Conservation (phyloP, 176 grass and related monocot genomes). For the Oryza meyeriana region DNA sequence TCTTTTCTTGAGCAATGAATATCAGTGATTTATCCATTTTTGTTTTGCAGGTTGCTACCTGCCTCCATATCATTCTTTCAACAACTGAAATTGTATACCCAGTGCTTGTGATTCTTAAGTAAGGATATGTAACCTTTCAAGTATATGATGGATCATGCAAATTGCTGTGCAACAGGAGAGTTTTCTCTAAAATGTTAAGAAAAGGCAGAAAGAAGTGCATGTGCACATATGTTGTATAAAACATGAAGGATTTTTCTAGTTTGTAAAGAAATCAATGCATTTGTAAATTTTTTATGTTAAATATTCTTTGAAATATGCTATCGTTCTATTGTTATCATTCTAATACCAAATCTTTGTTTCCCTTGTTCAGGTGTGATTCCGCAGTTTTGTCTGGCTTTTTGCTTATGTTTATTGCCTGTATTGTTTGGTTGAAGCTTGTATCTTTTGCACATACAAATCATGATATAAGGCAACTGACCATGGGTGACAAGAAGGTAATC, state of each 20-base stretch:
- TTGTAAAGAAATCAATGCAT: conserved; percentile 1
- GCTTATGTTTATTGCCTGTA: conserved; percentile 86
- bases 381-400: conserved; percentile 89
- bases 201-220: conserved; percentile 12
- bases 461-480: conserved; percentile 77
- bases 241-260: background rate
- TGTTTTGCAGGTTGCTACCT: conserved; percentile 55
- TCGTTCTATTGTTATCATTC: background rate
- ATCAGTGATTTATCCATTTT: background rate
- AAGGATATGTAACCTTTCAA: conserved; percentile 35
- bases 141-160: conserved; percentile 5
- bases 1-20: background rate
- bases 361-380: conserved; percentile 78
- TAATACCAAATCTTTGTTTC: conserved; percentile 24
- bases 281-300: background rate
- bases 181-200: background rate
- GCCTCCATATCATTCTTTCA: conserved; percentile 60
- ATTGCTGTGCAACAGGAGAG: background rate
- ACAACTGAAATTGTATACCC: conserved; percentile 75
- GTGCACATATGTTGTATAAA: conserved; percentile 1
- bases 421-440: conserved; percentile 92
- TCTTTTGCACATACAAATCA: conserved; percentile 97
- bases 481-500: conserved; percentile 65
- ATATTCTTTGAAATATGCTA: background rate
- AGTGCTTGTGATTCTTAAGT: conserved; percentile 85